Percentiles rank a stretch among this genome's conserved stretches.
These are phyloP conservation scores for Zasmidium angulare DNA, from an alignment of 2,329 filamentous ascomycete genomes.

Conservation along the genomic window DNA sequence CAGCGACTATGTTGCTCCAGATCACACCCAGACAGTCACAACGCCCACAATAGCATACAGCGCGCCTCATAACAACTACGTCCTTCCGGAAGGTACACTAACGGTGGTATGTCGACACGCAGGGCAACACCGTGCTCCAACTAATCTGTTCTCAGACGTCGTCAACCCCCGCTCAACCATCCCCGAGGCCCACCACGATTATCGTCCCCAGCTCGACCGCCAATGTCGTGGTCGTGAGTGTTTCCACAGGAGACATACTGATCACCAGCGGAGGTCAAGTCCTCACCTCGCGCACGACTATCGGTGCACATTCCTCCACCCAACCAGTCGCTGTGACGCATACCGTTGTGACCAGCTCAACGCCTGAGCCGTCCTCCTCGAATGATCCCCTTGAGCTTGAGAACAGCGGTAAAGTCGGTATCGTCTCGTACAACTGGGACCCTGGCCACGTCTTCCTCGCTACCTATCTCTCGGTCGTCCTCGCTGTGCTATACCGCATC, in stretches of 20 bases:
- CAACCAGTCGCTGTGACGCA: neutral
- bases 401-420: neutral
- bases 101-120: neutral
- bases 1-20: neutral
- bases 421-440: constrained; percentile 7
- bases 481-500: constrained; percentile 22
- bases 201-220: neutral
- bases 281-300: neutral
- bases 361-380: neutral
- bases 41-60: neutral
- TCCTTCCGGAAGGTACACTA: neutral
- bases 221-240: neutral
- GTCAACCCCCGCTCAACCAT: neutral
- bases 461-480: constrained; percentile 17
- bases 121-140: no score
- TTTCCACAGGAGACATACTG: neutral
- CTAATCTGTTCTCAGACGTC: neutral
- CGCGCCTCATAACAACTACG: neutral
- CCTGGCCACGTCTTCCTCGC: constrained; percentile 14
- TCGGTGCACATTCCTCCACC: neutral
- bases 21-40: neutral
- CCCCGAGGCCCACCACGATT: neutral
- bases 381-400: neutral
- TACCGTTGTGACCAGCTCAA: neutral
- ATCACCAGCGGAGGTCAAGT: neutral